Base-by-base conservation (phyloP, 306 rosid species). In the Inga oerstediana region DNA sequence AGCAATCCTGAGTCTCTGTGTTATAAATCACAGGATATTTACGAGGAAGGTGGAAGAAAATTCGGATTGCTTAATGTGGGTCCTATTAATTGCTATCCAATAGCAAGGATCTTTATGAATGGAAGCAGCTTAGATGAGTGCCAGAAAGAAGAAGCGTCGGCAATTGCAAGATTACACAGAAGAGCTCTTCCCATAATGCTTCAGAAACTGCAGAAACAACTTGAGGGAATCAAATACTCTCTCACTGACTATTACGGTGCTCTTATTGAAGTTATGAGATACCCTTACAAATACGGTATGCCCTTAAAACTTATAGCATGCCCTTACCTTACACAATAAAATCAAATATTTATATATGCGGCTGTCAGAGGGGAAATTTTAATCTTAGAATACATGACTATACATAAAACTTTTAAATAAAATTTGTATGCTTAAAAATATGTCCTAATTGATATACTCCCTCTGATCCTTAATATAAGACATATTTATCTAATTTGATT, bases 41-140 rank as follows among this genome's bases (percentile, higher is more conserved):
- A 91, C 67, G 64, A 80, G 48, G 68, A 51, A 70, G 92, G 91
- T 56, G 93, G 90, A 77, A 90, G 96, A 76, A 91, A 92, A 81
- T 87, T 92, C 22, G 93, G 81, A 15, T 54, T 88, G 19, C 0
- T 71, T 17, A 89, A 64, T 35, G 1, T 87, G 56, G 10, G 7
- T 22, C 86, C 92, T 2, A 1, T 76, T 45, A 79, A 62, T 48
- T 87, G 92, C 51, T 0, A 22, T 10, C 93, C 93, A 0, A 1
- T 32, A 35, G 20, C 17, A 5, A 93, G 89, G 88, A 5, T 34
- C 9, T 16, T 49, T 5, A 30, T 8, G 7, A 34, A 78, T 5
- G 85, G 44, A 56, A 79, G 77, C 17, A 43, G 48, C 48, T 39
- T 69, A 39, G 48, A 39, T 41, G 49, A 46, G 1, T 69, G 74